Evolutionary conservation across 1,139 yeast species (phyloP).

Genomic region (Torulaspora pretoriensis): DNA sequence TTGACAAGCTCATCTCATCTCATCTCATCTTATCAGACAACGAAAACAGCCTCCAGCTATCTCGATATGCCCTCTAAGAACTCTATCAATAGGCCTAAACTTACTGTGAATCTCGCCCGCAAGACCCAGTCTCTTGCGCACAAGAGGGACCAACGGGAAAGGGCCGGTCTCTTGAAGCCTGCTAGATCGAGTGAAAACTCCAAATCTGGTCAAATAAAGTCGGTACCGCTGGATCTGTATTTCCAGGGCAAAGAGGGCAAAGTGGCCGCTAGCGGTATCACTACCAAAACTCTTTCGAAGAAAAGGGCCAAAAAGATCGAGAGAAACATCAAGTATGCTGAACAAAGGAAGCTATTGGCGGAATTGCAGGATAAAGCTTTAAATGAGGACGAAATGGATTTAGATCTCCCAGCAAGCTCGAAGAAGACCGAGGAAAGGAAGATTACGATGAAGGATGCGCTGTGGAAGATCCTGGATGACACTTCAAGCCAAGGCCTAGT

Average conservation of each 20-base stretch:
- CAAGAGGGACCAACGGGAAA: constrained; percentile 54
- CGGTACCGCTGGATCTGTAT: constrained; percentile 63
- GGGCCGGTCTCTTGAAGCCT: constrained; percentile 40
- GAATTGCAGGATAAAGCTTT: constrained; percentile 48
- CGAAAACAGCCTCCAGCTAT: background rate
- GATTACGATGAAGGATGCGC: constrained; percentile 54
- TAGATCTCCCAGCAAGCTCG: constrained; percentile 48
- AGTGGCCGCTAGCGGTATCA: constrained; percentile 35
- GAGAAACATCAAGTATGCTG: constrained; percentile 69
- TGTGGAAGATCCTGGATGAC: constrained; percentile 66
- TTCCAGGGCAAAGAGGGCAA: constrained; percentile 38
- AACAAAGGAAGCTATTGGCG: constrained; percentile 49
- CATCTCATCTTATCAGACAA: constrained; percentile 14
- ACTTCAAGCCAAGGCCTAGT: constrained; percentile 44
- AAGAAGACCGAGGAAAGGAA: constrained; percentile 29
- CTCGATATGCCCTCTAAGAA: constrained; percentile 68
- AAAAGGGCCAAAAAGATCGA: constrained; percentile 79
- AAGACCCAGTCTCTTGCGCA: constrained; percentile 53
- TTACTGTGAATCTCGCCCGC: constrained; percentile 50
- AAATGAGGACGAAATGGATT: constrained; percentile 38
- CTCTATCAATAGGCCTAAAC: constrained; percentile 75
- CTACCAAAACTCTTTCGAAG: constrained; percentile 63
- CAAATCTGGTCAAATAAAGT: constrained; percentile 46
- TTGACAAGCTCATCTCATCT: constrained; percentile 8
- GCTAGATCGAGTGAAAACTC: constrained; percentile 47